These are phyloP conservation scores for Vairimorpha apis DNA, from an alignment of 371 early-diverging fungal genomes.

Conservation along the genomic window DNA sequence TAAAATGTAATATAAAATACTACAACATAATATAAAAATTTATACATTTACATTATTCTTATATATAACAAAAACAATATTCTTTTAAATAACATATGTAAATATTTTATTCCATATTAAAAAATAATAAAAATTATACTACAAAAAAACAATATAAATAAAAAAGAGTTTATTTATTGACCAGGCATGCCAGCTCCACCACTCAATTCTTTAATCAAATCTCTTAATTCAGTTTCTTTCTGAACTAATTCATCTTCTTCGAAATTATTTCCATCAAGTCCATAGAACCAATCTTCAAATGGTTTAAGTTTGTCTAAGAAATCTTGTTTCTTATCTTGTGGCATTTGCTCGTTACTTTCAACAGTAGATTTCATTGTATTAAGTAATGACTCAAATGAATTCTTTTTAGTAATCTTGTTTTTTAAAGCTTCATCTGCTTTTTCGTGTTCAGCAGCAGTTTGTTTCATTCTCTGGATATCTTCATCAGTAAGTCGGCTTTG, in stretches of 20 bases:
- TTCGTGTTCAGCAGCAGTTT: conserved; percentile 66
- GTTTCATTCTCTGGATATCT: conserved; percentile 60
- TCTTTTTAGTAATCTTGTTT: conserved; percentile 13
- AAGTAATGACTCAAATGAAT: conserved; percentile 23
- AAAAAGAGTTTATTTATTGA: too few species aligned
- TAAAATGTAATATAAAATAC: too few species aligned
- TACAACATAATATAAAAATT: too few species aligned
- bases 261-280: conserved; percentile 12
- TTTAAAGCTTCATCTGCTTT: conserved; percentile 27
- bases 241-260: conserved; percentile 15
- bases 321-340: conserved; percentile 34
- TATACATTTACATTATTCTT: too few species aligned
- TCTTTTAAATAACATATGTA: too few species aligned
- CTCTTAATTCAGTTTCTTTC: conserved; percentile 19
- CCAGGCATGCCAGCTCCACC: too few species aligned
- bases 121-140: too few species aligned
- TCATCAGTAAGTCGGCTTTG: conserved; percentile 66
- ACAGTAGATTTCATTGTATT: conserved; percentile 4
- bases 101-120: too few species aligned
- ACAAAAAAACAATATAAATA: too few species aligned
- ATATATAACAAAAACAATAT: too few species aligned
- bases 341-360: conserved; percentile 22
- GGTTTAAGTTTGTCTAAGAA: conserved; percentile 2
- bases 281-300: conserved; percentile 28
- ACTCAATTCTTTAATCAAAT: conserved; percentile 17